These are phyloP conservation scores for Pythium scleroteichum DNA, from an alignment of 352 stramenopile species.

Conservation along the genomic window DNA sequence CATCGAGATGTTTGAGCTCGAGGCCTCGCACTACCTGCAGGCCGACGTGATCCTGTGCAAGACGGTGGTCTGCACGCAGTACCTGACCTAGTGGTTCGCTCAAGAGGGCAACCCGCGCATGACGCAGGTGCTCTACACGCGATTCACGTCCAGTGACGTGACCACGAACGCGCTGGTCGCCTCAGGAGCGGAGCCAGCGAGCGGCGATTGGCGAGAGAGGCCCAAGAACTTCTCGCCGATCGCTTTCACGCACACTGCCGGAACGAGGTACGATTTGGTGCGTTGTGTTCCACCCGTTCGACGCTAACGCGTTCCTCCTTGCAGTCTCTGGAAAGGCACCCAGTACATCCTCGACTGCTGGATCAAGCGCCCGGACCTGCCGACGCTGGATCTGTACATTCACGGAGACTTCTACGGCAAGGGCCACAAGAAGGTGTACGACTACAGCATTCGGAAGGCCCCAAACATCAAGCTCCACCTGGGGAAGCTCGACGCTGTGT, in stretches of 20 bases:
- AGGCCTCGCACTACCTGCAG: conserved; percentile 40
- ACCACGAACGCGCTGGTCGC: conserved; percentile 14
- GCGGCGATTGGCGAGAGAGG: background rate
- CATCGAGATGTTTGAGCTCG: conserved; percentile 52
- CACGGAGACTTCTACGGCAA: conserved; percentile 39
- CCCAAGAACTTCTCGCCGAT: conserved; percentile 42
- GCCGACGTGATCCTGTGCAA: conserved; percentile 61
- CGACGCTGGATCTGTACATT: conserved; percentile 52
- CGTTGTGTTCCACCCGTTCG: background rate
- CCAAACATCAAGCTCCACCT: conserved; percentile 35
- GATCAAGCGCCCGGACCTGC: conserved; percentile 42
- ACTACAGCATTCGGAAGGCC: conserved; percentile 5
- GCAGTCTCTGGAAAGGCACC: conserved; percentile 50
- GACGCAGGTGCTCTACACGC: conserved; percentile 50
- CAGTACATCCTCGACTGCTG: conserved; percentile 51
- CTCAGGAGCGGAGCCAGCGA: background rate
- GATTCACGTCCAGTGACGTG: conserved; percentile 53
- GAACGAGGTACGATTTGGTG: conserved; percentile 27
- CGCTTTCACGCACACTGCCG: conserved; percentile 46
- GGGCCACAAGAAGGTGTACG: conserved; percentile 32
- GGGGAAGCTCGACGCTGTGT: conserved; percentile 32
- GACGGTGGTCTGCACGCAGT: conserved; percentile 36
- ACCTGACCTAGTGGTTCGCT: conserved; percentile 46
- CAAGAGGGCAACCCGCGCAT: conserved; percentile 57
- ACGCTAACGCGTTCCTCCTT: background rate